These are phyloP conservation scores for Nemophila menziesii DNA, from an alignment of 257 asterid genomes.

Conservation along the genomic window DNA sequence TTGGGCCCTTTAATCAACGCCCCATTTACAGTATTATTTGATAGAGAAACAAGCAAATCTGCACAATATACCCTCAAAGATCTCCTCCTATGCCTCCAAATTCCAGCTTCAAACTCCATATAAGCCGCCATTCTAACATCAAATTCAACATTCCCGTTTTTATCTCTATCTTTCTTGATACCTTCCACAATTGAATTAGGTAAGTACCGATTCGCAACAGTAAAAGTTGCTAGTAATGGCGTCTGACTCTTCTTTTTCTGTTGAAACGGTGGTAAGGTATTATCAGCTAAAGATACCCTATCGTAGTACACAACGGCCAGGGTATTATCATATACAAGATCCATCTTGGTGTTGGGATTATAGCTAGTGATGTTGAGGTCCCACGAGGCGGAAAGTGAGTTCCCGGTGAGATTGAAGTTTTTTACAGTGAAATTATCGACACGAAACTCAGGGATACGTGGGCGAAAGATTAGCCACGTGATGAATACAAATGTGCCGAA, in stretches of 20 bases:
- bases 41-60: slow-evolving; percentile 35
- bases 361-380: slow-evolving; percentile 45
- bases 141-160: slow-evolving; percentile 30
- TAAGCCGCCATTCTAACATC: slow-evolving; percentile 52
- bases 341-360: slow-evolving; percentile 73
- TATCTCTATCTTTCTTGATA: slow-evolving; percentile 34
- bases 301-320: slow-evolving; percentile 29
- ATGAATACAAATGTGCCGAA: slow-evolving; percentile 50
- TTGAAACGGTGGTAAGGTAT: slow-evolving; percentile 47
- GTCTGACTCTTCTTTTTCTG: slow-evolving; percentile 58
- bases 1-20: slow-evolving; percentile 40
- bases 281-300: slow-evolving; percentile 26
- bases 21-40: slow-evolving; percentile 31
- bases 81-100: slow-evolving; percentile 70
- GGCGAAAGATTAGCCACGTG: slow-evolving; percentile 80
- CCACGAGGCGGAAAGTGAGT: slow-evolving; percentile 38
- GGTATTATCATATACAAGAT: slow-evolving; percentile 39
- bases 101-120: slow-evolving; percentile 60
- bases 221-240: slow-evolving; percentile 38
- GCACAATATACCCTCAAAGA: slow-evolving; percentile 61
- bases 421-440: slow-evolving; percentile 53
- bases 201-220: slow-evolving; percentile 44
- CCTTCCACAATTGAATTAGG: slow-evolving; percentile 26
- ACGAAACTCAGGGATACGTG: slow-evolving; percentile 64
- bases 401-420: slow-evolving; percentile 33